Conservation (phyloP, 2,329 filamentous ascomycete genomes). For the Talaromyces piceae region DNA sequence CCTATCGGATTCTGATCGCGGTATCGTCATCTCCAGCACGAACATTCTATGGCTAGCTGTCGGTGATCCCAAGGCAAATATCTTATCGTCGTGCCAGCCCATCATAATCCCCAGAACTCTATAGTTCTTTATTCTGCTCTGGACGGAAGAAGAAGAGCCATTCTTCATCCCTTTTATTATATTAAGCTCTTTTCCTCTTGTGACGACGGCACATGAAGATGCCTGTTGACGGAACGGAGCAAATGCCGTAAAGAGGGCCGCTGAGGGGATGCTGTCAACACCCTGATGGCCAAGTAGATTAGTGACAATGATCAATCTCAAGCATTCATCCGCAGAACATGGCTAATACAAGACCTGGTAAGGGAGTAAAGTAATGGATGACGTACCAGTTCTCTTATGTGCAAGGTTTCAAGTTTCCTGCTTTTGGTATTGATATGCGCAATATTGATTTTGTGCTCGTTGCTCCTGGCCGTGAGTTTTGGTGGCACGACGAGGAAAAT, state of each 20-base stretch:
- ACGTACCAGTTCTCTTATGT: constrained; percentile 3
- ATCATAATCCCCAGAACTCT: constrained; percentile 22
- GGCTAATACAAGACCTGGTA: not conserved
- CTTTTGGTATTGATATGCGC: constrained; percentile 2
- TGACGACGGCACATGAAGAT: constrained; percentile 19
- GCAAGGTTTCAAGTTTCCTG: constrained; percentile 1
- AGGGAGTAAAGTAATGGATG: not conserved
- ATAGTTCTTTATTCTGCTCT: constrained; percentile 20
- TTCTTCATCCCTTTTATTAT: constrained; percentile 14
- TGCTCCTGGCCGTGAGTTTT: constrained; percentile 5
- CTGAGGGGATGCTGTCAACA: constrained; percentile 15
- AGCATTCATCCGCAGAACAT: not conserved
- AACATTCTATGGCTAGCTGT: constrained; percentile 16
- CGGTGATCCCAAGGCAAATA: constrained; percentile 20
- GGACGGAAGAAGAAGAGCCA: constrained; percentile 3
- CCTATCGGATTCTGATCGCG: constrained; percentile 6
- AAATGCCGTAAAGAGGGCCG: constrained; percentile 24
- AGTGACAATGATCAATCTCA: not conserved
- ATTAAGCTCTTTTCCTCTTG: constrained; percentile 20
- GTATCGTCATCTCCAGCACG: constrained; percentile 17
- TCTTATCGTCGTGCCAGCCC: constrained; percentile 13
- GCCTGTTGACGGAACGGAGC: constrained; percentile 16
- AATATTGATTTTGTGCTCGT: constrained; percentile 7
- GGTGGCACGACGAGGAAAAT: constrained; percentile 9
- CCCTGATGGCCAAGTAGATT: not conserved